A percentile compares a stretch with the other conserved stretches of the same genome.
Conservation (phyloP, 2,329 filamentous ascomycete species). For the Ascocoryne sarcoides region DNA sequence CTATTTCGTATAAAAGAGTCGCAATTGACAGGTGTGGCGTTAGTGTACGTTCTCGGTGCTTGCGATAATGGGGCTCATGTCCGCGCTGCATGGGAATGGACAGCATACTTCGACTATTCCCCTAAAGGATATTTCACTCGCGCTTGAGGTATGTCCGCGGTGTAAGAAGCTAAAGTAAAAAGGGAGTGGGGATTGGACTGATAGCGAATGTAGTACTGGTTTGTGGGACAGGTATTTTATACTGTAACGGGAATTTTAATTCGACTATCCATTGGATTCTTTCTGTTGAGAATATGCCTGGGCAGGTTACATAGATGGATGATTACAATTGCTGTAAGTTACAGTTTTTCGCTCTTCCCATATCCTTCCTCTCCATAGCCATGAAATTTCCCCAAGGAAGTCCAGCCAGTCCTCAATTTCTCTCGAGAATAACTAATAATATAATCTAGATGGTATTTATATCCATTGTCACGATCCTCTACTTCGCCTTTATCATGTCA, state of each 20-base stretch:
- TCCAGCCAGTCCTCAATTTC: too few species aligned
- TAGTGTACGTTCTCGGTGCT: conserved; percentile 6
- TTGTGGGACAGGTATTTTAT: conserved; percentile 8
- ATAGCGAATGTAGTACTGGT: conserved; percentile 10
- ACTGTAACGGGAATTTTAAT: conserved; percentile 12
- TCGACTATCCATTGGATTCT: conserved; percentile 16
- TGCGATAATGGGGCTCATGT: conserved; percentile 3
- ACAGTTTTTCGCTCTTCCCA: too few species aligned
- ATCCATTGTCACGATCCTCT: conserved; percentile 3
- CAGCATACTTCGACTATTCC: conserved; percentile 1
- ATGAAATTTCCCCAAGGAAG: too few species aligned
- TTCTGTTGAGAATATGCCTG: conserved; percentile 9
- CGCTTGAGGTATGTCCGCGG: not conserved
- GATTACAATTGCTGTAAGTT: conserved; percentile 5
- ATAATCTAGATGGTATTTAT: conserved; percentile 8
- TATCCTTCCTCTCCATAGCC: too few species aligned
- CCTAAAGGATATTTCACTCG: not conserved
- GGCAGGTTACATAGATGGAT: conserved; percentile 4
- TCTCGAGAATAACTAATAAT: too few species aligned
- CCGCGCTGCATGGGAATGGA: conserved; percentile 12
- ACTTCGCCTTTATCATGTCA: conserved; percentile 11
- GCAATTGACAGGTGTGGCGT: not conserved
- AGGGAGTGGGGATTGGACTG: not conserved
- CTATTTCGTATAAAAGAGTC: too few species aligned
- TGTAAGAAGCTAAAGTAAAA: not conserved